phyloP scores from a whole-genome alignment of 1,284 basidiomycete species.

The Moesziomyces aphidis region DNA sequence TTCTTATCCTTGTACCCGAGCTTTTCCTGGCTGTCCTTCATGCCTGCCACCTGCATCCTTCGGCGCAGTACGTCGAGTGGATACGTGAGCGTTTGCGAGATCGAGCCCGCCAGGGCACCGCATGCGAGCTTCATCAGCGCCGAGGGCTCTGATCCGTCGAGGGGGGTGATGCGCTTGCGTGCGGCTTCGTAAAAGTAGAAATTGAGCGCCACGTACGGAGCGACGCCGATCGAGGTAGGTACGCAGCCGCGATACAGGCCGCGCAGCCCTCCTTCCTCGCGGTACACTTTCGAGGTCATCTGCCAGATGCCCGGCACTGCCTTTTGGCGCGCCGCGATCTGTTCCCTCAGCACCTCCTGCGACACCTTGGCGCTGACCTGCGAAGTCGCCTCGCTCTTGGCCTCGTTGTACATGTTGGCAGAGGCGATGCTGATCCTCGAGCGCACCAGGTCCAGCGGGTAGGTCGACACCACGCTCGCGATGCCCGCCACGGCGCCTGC shows the following conservation, averaged over 20 bases:
- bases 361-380: constrained; percentile 1
- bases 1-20: constrained; percentile 78
- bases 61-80: constrained; percentile 93
- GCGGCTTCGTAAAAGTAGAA: constrained; percentile 67
- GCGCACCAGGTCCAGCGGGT: constrained; percentile 90
- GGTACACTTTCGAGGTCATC: constrained; percentile 88
- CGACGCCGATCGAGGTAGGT: constrained; percentile 89
- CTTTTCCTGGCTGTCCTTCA: constrained; percentile 73
- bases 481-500: constrained; percentile 91
- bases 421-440: constrained; percentile 88
- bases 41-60: constrained; percentile 94
- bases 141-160: constrained; percentile 58
- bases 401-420: constrained; percentile 60
- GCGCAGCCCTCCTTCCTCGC: constrained; percentile 87
- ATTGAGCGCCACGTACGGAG: constrained; percentile 79
- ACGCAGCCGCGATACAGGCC: constrained; percentile 88
- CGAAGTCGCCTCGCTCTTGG: constrained; percentile 21
- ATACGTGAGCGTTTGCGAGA: constrained; percentile 93
- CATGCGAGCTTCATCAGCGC: constrained; percentile 68
- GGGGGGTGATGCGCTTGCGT: constrained; percentile 53
- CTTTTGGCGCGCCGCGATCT: constrained; percentile 35
- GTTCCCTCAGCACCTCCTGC: constrained; percentile 17
- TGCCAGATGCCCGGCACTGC: constrained; percentile 79
- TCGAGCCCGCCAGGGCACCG: constrained; percentile 73
- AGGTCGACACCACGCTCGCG: constrained; percentile 89